Evolutionary conservation across 306 rosid species (phyloP), one percentile per base, ranked within the genome.

Genomic region (Senna siamea): DNA sequence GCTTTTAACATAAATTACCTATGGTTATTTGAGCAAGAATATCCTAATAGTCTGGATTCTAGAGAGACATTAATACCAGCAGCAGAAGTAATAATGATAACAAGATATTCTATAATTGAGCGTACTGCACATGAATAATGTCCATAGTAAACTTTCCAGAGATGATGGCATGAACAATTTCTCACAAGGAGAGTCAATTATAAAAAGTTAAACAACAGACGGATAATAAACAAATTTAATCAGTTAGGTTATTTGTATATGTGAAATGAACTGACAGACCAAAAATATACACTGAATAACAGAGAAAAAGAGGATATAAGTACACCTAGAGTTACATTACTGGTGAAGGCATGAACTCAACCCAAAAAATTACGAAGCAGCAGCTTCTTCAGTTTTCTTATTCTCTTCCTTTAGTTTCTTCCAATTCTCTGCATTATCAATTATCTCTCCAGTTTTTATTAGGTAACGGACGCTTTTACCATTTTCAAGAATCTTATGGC

Each of bases 381-480:
- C 78, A 77, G 87, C 95, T 70, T 80, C 89, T 84, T 88, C 99
- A 74, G 89, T 85, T 80, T 83, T 87, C 80, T 60, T 70, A 6
- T 57, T 78, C 64, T 28, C 89, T 77, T 88, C 96, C 78, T 85
- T 88, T 69, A 88, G 74, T 79, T 85, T 86, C 85, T 94, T 90
- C 99, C 96, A 94, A 77, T 85, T 77, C 69, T 94, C 98, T 4
- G 32, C 61, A 34, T 9, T 79, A 46, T 94, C 99, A 46, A 94
- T 83, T 70, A 94, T 77, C 78, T 94, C 98, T 66, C 98, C 99
- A 26, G 99, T 94, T 85, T 92, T 94, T 58, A 92, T 67, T 59
- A 94, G 96, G 78, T 92, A 94, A 0, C 99, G 90, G 70, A 92
- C 99, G 35, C 84, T 92, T 48, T 51, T 84, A 34, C 98, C 99